A percentile compares a stretch with the other conserved stretches of the same genome.
These are phyloP conservation scores for Colletotrichum orchidophilum DNA, from an alignment of 2,329 filamentous ascomycete genomes.

Conservation along the genomic window DNA sequence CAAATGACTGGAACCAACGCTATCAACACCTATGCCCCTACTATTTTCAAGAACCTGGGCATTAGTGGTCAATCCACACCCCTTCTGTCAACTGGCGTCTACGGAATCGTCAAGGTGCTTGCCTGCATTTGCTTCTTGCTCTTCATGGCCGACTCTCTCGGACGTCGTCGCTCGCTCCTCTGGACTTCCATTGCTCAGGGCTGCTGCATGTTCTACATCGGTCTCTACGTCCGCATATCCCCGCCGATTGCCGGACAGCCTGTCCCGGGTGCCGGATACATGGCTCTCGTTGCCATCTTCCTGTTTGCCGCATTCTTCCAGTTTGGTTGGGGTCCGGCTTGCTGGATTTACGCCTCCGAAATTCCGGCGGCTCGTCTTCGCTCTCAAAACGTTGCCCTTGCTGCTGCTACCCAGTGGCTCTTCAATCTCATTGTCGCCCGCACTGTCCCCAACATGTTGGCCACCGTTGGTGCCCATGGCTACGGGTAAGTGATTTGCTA, in stretches of 20 bases:
- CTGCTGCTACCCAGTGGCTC: constrained; percentile 73
- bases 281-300: constrained; percentile 73
- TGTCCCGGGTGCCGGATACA: constrained; percentile 69
- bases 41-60: constrained; percentile 46
- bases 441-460: constrained; percentile 71
- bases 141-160: constrained; percentile 69
- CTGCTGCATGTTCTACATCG: constrained; percentile 72
- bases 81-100: constrained; percentile 71
- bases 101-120: constrained; percentile 69
- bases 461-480: constrained; percentile 48
- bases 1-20: constrained; percentile 66
- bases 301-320: constrained; percentile 68
- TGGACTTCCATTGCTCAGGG: constrained; percentile 71
- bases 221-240: constrained; percentile 68
- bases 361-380: constrained; percentile 72
- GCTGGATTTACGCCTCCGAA: constrained; percentile 64
- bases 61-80: constrained; percentile 57
- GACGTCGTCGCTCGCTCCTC: constrained; percentile 63
- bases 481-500: constrained; percentile 43
- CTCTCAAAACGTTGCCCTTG: constrained; percentile 70
- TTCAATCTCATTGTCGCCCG: constrained; percentile 76
- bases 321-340: constrained; percentile 55
- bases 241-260: constrained; percentile 57
- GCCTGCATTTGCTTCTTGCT: constrained; percentile 67
- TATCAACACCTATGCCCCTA: constrained; percentile 50